Conservation (phyloP, 768 basidiomycete genomes). For the Leucocoprinus birnbaumii region DNA sequence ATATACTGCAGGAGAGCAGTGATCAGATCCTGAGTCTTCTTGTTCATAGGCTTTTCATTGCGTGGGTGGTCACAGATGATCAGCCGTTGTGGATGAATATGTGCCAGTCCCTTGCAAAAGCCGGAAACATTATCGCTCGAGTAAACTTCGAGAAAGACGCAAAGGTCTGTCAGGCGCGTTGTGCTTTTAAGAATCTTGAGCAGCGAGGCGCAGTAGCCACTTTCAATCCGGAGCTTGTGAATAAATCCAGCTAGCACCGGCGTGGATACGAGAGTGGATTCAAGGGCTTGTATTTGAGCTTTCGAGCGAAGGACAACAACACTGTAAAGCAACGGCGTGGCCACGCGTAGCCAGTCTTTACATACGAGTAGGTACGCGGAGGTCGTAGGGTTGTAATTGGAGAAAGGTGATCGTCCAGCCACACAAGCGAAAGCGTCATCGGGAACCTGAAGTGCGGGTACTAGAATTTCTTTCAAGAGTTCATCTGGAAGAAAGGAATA, state of each 20-base stretch:
- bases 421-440: constrained; percentile 17
- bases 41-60: not conserved
- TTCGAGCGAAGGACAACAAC: constrained; percentile 23
- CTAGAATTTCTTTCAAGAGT: constrained; percentile 19
- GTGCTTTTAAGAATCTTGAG: not conserved
- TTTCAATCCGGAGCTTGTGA: constrained; percentile 21
- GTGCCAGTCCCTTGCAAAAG: not conserved
- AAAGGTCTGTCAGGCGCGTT: constrained; percentile 1
- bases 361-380: constrained; percentile 20
- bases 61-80: not conserved
- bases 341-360: constrained; percentile 25
- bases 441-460: constrained; percentile 17
- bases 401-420: constrained; percentile 14
- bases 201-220: constrained; percentile 15
- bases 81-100: not conserved
- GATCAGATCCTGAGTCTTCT: not conserved
- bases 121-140: constrained; percentile 3
- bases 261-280: constrained; percentile 12
- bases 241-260: constrained; percentile 17
- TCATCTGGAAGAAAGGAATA: constrained; percentile 20
- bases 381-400: constrained; percentile 13
- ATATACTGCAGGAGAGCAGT: not conserved
- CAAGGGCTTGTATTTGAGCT: constrained; percentile 23
- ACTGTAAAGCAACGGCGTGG: constrained; percentile 23
- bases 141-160: constrained; percentile 4